These are phyloP conservation scores for Pythium sp. DNA, from an alignment of 352 stramenopile species.

Conservation along the genomic window DNA sequence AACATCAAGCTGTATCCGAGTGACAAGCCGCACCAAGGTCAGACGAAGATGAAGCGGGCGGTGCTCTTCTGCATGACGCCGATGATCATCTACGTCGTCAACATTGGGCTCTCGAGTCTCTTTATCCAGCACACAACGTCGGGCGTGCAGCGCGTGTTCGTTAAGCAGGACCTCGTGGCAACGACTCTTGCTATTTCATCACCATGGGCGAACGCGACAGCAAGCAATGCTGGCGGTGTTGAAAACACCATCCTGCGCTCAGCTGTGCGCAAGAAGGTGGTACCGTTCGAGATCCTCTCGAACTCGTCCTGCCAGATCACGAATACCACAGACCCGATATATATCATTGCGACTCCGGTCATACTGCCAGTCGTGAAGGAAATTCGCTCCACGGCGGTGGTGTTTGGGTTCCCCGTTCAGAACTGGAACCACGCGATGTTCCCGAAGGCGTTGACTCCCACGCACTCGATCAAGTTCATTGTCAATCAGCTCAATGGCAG, in stretches of 20 bases:
- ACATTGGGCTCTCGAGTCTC: neutral
- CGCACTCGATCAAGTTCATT: neutral
- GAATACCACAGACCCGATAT: neutral
- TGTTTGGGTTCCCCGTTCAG: neutral
- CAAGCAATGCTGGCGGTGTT: neutral
- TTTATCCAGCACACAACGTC: neutral
- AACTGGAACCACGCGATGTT: neutral
- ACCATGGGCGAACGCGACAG: neutral
- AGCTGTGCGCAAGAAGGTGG: neutral
- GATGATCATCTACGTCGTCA: neutral
- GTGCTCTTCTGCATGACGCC: neutral
- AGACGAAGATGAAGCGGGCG: neutral
- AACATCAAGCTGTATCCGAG: neutral
- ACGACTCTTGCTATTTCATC: neutral
- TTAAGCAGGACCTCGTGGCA: neutral
- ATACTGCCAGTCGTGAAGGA: neutral
- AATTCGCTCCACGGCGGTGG: neutral
- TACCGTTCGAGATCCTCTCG: neutral
- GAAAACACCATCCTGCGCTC: neutral
- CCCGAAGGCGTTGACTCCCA: neutral
- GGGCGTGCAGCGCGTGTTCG: neutral
- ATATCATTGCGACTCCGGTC: neutral
- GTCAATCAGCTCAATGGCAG: neutral
- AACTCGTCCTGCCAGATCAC: neutral
- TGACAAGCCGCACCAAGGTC: neutral